These are phyloP conservation scores for Sphagnum fallax DNA, from an alignment of 228 moss, liverwort and hornwort species.

Conservation along the genomic window DNA sequence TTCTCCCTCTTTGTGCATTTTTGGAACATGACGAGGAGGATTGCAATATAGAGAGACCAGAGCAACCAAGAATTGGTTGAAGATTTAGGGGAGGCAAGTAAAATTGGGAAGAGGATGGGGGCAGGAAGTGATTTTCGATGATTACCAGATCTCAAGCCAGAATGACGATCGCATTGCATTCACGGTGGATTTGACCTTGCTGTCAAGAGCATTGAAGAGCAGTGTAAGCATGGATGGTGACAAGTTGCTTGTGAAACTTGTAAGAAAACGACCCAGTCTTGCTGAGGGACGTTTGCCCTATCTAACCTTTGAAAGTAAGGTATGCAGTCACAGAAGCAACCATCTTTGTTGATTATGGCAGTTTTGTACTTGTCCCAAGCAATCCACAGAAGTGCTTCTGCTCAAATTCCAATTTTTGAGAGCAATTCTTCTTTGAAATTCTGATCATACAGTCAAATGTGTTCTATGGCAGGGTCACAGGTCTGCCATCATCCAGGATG, in stretches of 20 bases:
- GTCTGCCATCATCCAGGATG: slow-evolving; percentile 94
- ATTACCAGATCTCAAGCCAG: slow-evolving; percentile 83
- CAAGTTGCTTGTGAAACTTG: slow-evolving; percentile 78
- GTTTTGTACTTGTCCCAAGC: background rate
- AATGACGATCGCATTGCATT: slow-evolving; percentile 83
- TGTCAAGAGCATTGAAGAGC: slow-evolving; percentile 82
- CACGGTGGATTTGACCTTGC: slow-evolving; percentile 80
- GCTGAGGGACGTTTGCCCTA: slow-evolving; percentile 81
- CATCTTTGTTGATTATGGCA: background rate
- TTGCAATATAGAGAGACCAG: no score
- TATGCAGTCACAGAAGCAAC: slow-evolving; percentile 7
- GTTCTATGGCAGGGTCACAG: slow-evolving; percentile 60
- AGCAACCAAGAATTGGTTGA: no score
- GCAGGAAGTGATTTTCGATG: slow-evolving; percentile 85
- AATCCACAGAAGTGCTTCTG: background rate
- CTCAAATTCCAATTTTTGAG: background rate
- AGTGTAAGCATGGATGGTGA: slow-evolving; percentile 97
- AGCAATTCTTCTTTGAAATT: background rate
- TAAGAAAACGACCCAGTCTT: slow-evolving; percentile 81
- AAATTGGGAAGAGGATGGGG: slow-evolving; percentile 3
- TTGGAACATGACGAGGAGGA: no score
- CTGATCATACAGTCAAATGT: background rate
- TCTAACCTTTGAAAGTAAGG: slow-evolving; percentile 97
- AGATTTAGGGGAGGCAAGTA: no score
- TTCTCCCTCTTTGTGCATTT: background rate